Evolutionary conservation across 2,329 filamentous ascomycete species (phyloP), one percentile per base, ranked within the genome.

Genomic region (Elsinoe australis): DNA sequence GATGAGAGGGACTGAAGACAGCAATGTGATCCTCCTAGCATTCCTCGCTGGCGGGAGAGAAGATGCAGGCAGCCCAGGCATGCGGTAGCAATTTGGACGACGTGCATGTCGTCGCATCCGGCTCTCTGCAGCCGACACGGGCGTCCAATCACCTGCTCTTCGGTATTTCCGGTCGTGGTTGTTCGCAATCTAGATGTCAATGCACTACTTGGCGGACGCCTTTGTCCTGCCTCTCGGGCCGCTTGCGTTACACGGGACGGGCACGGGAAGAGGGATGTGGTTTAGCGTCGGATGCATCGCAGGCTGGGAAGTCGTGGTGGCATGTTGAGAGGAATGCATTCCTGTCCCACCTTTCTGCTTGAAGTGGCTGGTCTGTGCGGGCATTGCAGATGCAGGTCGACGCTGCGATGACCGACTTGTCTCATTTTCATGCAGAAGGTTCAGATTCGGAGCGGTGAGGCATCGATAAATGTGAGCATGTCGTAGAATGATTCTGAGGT

Each of bases 31-130:
- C 21, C 26, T 44, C 21, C 39, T 26, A 44, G 39, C 39, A 44
- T 44, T 44, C 39, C 39, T 44, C 39, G 18, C 26, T n/a, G 14
- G 15, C 36, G 18, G 12, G 14, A 26, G 9, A 6, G n/a, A 28
- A 6, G 5, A 41, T 28, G 36, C 36, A 28, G 12, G 12, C 36
- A 22, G 26, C 28, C 36, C 36, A 22, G 18, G 22, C 22, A 14
- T 26, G 36, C 36, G 36, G 36, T 41, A 41, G 36, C 36, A 29
- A 44, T 31, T 32, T 32, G 28, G 21, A 32, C 24, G 39, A 29
- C 39, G 18, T 44, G 39, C 39, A 44, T 15, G 6, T 44, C 39
- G 17, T 44, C 22, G 39, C 39, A 44, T 44, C 39, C 26, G 39
- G 39, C 28, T 24, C 21, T 12, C 24, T 32, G 24, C 39, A 44